Evolutionary conservation across 1,284 basidiomycete genomes (phyloP), one percentile per base, ranked within the genome.

Genomic region (Meripilus lineatus): DNA sequence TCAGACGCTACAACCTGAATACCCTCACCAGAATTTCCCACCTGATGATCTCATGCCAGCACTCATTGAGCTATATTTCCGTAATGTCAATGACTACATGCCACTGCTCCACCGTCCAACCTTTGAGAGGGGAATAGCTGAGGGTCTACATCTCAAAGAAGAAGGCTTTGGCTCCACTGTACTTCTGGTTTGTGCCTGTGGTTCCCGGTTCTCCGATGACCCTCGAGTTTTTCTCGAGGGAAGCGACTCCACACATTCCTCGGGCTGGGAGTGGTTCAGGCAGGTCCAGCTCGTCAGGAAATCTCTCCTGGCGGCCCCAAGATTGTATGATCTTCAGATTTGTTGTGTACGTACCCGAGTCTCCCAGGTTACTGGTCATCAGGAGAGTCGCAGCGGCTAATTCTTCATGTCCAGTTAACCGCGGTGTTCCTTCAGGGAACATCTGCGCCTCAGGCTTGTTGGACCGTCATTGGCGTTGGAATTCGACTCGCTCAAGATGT

Each of bases 51-150:
- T 94, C 6, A 72, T 83, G 11, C 51, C 57, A 1, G 55, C 55
- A 1, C 75, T 95, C 22, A 69, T 92, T 50, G 75, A 84, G 20
- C 66, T 79, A 6, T 93, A 84, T 58, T 94, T 93, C 57, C 51
- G 54, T 1, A 58, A 77, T 38, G 61, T 78, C 51, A 89, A 92
- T 58, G 54, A 63, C 2, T 72, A 79, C 51, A 64, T 78, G 23
- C 88, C 89, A 3, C 67, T 93, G n/a, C 66, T 95, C 3, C 91
- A 94, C 58, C 77, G 80, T 0, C 79, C 80, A 2, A 81, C 79
- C 20, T 92, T 94, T 52, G 77, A 87, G 48, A 64, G 66, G n/a
- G 68, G 74, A 34, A 63, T 88, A 34, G 61, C 62, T n/a, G 71
- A 77, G 6, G 72, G 75, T 3, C 58, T 82, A 17, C 81, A 90